Conservation (phyloP, 257 asterid species). For the Voacanga thouarsii region DNA sequence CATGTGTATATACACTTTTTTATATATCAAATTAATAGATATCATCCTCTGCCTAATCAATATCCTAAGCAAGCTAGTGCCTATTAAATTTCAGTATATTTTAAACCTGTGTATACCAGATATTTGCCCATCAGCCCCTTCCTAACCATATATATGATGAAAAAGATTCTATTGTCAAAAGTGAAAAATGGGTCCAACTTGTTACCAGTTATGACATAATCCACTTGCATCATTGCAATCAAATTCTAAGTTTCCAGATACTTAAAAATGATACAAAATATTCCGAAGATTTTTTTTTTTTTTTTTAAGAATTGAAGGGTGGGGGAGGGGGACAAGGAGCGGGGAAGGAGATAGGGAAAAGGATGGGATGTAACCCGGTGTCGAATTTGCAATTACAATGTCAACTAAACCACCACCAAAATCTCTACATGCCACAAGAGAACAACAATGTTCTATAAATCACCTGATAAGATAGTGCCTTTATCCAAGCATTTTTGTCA, state of each 20-base stretch:
- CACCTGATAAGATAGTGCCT: conserved; percentile 93
- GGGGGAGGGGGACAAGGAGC: too few species aligned
- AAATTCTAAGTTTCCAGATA: background rate
- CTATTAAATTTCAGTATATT: background rate
- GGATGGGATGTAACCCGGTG: too few species aligned
- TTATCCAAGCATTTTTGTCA: conserved; percentile 82
- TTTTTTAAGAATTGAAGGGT: too few species aligned
- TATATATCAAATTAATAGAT: background rate
- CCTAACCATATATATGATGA: background rate
- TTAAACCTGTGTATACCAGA: background rate
- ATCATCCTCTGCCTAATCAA: background rate
- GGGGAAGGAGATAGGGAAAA: too few species aligned
- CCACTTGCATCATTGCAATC: background rate
- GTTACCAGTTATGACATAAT: background rate
- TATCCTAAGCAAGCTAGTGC: background rate
- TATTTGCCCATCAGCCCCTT: background rate
- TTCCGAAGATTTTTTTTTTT: background rate
- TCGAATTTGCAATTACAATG: background rate
- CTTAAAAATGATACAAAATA: background rate
- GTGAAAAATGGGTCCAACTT: background rate
- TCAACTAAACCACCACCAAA: background rate
- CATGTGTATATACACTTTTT: background rate
- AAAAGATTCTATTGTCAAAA: background rate
- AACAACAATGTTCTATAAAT: background rate
- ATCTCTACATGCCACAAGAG: background rate